Conservation (phyloP, 345 rosid genomes). For the Adansonia digitata region DNA sequence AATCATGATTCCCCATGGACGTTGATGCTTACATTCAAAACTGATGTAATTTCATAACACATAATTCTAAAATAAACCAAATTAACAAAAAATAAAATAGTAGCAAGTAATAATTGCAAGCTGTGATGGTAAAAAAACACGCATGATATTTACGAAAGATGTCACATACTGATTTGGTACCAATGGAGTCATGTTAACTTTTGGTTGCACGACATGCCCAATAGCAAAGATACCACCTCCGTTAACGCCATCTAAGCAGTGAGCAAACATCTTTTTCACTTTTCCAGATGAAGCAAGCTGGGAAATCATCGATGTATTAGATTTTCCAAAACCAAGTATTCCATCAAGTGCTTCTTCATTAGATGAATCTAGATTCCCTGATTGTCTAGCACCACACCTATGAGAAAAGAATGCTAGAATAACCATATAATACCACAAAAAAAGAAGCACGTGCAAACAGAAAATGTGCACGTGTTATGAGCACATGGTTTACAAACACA, state of each 20-base stretch:
- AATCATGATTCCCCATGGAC: neutral
- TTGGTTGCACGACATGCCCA: slow-evolving; percentile 90
- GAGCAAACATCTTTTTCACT: slow-evolving; percentile 91
- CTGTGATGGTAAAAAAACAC: neutral
- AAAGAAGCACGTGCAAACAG: neutral
- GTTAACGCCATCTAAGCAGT: slow-evolving; percentile 87
- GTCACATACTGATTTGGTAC: slow-evolving; percentile 77
- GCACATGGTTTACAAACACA: neutral
- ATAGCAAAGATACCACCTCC: slow-evolving; percentile 99
- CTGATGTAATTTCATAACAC: neutral
- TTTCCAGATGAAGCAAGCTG: slow-evolving; percentile 82
- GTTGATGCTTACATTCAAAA: neutral
- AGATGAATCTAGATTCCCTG: slow-evolving; percentile 70
- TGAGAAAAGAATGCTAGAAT: slow-evolving; percentile 8
- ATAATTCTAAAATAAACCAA: neutral
- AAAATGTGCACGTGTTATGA: neutral
- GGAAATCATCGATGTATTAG: slow-evolving; percentile 87
- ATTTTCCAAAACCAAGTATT: slow-evolving; percentile 95
- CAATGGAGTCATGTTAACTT: slow-evolving; percentile 87
- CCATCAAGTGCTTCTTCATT: slow-evolving; percentile 95
- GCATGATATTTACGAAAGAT: slow-evolving; percentile 7
- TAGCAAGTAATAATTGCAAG: slow-evolving; percentile 7
- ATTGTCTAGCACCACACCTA: slow-evolving; percentile 90
- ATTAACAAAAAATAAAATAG: neutral
- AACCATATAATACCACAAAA: slow-evolving; percentile 4